Percentiles rank a stretch among this genome's conserved stretches.
Conservation (phyloP, 1,284 basidiomycete genomes). For the Leccinum solheimii region DNA sequence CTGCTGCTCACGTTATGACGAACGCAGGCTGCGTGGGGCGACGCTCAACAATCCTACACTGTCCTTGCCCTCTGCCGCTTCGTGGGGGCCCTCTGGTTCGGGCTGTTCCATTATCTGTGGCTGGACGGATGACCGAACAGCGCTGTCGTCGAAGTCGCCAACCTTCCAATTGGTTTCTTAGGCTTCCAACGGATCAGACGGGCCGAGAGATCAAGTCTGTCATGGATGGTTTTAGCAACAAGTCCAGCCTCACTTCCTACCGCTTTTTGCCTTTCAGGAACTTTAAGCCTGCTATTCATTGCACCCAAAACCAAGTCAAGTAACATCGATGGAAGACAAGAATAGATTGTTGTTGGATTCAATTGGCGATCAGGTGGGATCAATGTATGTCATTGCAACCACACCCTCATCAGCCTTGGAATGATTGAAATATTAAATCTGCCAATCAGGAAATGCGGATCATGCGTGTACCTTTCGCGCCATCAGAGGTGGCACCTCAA, state of each 20-base stretch:
- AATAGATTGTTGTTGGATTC: background rate
- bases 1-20: slow-evolving; percentile 50
- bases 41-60: slow-evolving; percentile 61
- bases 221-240: background rate
- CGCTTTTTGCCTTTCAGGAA: background rate
- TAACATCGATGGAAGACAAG: background rate
- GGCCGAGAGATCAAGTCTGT: background rate
- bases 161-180: background rate
- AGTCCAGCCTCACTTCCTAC: background rate
- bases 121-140: background rate
- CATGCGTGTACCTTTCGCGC: background rate
- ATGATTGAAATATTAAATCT: background rate
- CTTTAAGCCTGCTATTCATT: background rate
- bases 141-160: background rate
- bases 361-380: background rate
- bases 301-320: background rate
- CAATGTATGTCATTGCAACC: background rate
- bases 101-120: slow-evolving; percentile 52
- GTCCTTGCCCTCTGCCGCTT: slow-evolving; percentile 68
- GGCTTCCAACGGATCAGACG: background rate
- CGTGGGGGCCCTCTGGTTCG: slow-evolving; percentile 53
- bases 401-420: background rate
- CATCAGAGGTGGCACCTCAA: background rate
- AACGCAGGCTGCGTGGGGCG: slow-evolving; percentile 52
- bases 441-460: background rate